A percentile compares a stretch with the other conserved stretches of the same genome.
Conservation (phyloP, 2,329 filamentous ascomycete genomes). For the Hirsutella minnesotensis region DNA sequence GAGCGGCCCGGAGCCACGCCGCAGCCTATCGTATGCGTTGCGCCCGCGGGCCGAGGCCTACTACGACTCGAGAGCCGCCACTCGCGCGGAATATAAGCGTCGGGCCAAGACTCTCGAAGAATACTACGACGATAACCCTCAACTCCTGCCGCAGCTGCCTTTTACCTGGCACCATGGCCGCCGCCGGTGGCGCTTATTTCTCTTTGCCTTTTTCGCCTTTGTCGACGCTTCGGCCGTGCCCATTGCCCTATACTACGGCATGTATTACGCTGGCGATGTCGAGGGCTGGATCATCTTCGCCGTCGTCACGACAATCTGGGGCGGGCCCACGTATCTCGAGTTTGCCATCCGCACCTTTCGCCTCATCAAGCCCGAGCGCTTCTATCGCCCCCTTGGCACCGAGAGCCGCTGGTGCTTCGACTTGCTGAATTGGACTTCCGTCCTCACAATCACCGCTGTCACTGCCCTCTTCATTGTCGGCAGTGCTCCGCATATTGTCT, state of each 20-base stretch:
- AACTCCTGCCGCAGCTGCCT: slow-evolving; percentile 25
- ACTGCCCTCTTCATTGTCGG: slow-evolving; percentile 38
- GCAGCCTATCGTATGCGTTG: slow-evolving; percentile 22
- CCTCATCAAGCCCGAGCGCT: slow-evolving; percentile 34
- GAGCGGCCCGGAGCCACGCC: slow-evolving; percentile 8
- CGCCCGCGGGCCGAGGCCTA: slow-evolving; percentile 22
- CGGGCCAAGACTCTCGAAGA: slow-evolving; percentile 23
- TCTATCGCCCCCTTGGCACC: slow-evolving; percentile 37
- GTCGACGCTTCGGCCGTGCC: slow-evolving; percentile 31
- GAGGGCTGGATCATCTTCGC: slow-evolving; percentile 34
- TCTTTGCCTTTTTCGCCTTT: slow-evolving; percentile 36
- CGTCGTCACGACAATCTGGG: slow-evolving; percentile 42
- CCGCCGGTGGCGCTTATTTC: slow-evolving; percentile 29
- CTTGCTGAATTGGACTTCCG: slow-evolving; percentile 33
- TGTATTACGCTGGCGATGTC: slow-evolving; percentile 28
- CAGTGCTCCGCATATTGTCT: slow-evolving; percentile 36
- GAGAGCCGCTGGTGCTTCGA: slow-evolving; percentile 36
- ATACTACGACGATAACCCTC: slow-evolving; percentile 26
- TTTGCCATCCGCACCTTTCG: slow-evolving; percentile 36
- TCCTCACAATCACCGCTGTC: slow-evolving; percentile 34
- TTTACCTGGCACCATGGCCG: slow-evolving; percentile 29
- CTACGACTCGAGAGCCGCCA: slow-evolving; percentile 27
- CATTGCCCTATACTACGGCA: slow-evolving; percentile 39
- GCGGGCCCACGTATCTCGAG: slow-evolving; percentile 41
- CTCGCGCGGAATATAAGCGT: slow-evolving; percentile 20